Percentiles rank a stretch among this genome's conserved stretches.
These are phyloP conservation scores for Mrakia blollopis DNA, from an alignment of 768 basidiomycete species.

Conservation along the genomic window DNA sequence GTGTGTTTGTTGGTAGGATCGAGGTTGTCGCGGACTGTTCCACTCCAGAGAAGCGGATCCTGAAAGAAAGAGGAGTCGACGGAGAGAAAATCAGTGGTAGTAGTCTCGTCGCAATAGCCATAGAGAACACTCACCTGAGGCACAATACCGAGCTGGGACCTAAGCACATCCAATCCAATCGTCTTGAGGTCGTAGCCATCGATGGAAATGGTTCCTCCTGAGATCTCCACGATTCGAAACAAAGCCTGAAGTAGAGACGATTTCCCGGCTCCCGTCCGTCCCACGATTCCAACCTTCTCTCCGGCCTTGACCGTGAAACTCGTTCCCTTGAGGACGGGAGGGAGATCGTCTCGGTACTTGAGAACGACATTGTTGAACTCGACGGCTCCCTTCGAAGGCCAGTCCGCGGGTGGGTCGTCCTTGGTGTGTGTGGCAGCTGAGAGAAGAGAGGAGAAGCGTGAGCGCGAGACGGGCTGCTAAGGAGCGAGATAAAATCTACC, in stretches of 20 bases:
- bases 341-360: conserved; percentile 78
- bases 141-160: conserved; percentile 39
- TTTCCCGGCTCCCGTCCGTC: conserved; percentile 65
- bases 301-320: conserved; percentile 52
- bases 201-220: conserved; percentile 66
- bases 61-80: too few relatives aligned
- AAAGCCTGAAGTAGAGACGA: conserved; percentile 84
- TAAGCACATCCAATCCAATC: conserved; percentile 68
- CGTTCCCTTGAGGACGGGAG: conserved; percentile 67
- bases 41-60: conserved; percentile 57
- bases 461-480: too few relatives aligned
- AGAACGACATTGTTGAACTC: conserved; percentile 71
- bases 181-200: conserved; percentile 79
- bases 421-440: conserved; percentile 60
- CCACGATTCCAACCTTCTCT: conserved; percentile 87
- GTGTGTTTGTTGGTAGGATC: conserved; percentile 81
- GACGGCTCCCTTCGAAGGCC: conserved; percentile 71
- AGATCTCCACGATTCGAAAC: conserved; percentile 61
- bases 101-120: too few relatives aligned
- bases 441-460: too few relatives aligned
- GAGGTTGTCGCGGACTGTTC: conserved; percentile 67
- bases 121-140: conserved; percentile 29
- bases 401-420: conserved; percentile 56
- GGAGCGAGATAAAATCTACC: conserved; percentile 7
- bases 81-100: too few relatives aligned